Conservation (phyloP, 176 grass and related monocot genomes). For the Carex littledalei region DNA sequence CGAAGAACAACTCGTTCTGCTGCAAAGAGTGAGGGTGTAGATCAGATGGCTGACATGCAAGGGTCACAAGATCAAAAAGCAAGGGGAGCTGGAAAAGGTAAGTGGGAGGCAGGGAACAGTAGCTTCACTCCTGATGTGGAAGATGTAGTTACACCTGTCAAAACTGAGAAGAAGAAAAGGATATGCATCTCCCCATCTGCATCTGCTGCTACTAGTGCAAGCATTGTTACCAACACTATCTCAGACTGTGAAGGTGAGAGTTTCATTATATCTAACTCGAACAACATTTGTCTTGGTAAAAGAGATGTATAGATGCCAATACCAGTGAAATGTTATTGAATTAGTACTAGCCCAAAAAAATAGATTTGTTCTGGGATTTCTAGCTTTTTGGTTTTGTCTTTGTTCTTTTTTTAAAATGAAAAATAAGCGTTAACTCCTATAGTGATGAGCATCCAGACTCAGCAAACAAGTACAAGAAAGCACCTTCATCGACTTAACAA, state of each 20-base stretch:
- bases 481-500: no score
- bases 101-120: background rate
- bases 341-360: background rate
- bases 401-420: background rate
- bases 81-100: background rate
- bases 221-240: background rate
- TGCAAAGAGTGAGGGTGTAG: background rate
- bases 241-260: slow-evolving; percentile 6
- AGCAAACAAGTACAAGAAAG: no score
- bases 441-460: no score
- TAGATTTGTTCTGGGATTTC: background rate
- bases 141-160: slow-evolving; percentile 7
- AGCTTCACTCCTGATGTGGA: background rate
- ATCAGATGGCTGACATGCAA: background rate
- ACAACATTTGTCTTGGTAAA: background rate
- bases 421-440: background rate
- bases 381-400: background rate
- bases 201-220: background rate
- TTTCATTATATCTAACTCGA: background rate
- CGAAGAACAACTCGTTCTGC: slow-evolving; percentile 36
- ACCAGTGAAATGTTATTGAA: background rate
- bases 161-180: slow-evolving; percentile 7
- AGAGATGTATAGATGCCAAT: background rate
- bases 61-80: background rate
- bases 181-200: background rate